Evolutionary conservation across 768 basidiomycete species (phyloP), one percentile per base, ranked within the genome.

Genomic region (Aureoboletus auriporus): DNA sequence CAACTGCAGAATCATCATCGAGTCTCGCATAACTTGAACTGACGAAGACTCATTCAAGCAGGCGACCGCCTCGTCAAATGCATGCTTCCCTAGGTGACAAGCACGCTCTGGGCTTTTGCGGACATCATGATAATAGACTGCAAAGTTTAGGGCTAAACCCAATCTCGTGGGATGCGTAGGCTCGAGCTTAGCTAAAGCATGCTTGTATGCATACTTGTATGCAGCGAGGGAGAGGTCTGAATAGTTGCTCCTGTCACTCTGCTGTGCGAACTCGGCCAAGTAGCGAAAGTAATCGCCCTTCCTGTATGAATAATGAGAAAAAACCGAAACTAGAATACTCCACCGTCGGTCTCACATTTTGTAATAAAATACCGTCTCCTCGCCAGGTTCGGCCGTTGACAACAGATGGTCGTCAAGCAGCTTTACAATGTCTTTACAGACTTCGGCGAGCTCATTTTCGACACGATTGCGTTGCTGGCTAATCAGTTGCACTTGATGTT

Each of bases 51-150:
- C 62, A 46, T 70, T 69, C 61, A 88, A 71, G 63, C 84, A 82
- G 50, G 79, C 74, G 47, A 94, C 83, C 6, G 91, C 92, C 59
- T 92, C 89, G 67, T 94, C 92, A 65, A 94, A 92, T 4, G 91
- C 92, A 62, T 89, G 87, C 70, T 93, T 93, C 43, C 89, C 91
- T 50, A 93, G 75, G 64, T 88, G 86, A 66, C 89, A 92, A 29
- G 91, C 91, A 53, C 87, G 76, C 61, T 90, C 87, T 23, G 92
- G 89, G 63, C 85, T 87, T 67, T 84, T 83, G 55, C 82, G 77
- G 59, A 93, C 89, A 65, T 93, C 78, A 65, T 91, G 91, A 67
- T 88, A 93, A 74, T 89, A 94, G 43, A 94, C 92, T n/a, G 89
- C 85, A 71, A 94, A 93, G 72, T 93, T 94, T 60, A 94, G 76